These are phyloP conservation scores for Cucurbitaria berberidis DNA, from an alignment of 2,329 filamentous ascomycete species.

Conservation along the genomic window DNA sequence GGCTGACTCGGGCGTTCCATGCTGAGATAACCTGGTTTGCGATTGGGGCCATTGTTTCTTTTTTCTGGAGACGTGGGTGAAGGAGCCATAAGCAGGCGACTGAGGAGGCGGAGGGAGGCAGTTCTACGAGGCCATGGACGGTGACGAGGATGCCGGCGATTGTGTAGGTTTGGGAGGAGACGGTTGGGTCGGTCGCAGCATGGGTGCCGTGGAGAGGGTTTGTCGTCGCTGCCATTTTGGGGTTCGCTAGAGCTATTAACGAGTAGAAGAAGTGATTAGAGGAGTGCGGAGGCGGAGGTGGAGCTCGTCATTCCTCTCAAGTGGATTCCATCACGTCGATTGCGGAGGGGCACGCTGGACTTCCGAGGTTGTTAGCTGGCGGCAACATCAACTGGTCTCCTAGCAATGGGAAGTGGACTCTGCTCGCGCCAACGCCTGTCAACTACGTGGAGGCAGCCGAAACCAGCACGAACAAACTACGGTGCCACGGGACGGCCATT, in stretches of 20 bases:
- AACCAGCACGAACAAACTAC: not conserved
- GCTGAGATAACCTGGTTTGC: slow-evolving; percentile 71
- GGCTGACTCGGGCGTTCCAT: slow-evolving; percentile 63
- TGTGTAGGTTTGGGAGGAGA: slow-evolving; percentile 71
- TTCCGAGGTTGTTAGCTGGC: slow-evolving; percentile 1
- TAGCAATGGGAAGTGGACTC: not conserved
- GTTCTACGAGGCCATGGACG: slow-evolving; percentile 80
- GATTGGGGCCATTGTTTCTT: slow-evolving; percentile 76
- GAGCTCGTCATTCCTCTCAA: not conserved
- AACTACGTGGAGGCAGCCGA: not conserved
- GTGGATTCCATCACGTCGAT: not conserved
- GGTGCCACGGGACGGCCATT: not conserved
- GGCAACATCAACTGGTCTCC: not conserved
- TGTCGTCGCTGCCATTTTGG: slow-evolving; percentile 40
- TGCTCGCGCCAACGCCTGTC: not conserved
- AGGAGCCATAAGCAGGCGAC: slow-evolving; percentile 90
- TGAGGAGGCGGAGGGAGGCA: slow-evolving; percentile 60
- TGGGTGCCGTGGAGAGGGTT: slow-evolving; percentile 45
- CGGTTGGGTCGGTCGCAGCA: slow-evolving; percentile 36
- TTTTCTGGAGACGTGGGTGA: slow-evolving; percentile 75
- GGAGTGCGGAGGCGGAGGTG: not conserved
- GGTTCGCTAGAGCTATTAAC: not conserved
- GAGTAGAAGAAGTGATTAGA: not conserved
- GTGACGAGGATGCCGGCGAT: slow-evolving; percentile 81
- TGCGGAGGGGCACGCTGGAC: slow-evolving; percentile 2